Evolutionary conservation across 1,284 basidiomycete species (phyloP).

Genomic region (Trametes pubescens): DNA sequence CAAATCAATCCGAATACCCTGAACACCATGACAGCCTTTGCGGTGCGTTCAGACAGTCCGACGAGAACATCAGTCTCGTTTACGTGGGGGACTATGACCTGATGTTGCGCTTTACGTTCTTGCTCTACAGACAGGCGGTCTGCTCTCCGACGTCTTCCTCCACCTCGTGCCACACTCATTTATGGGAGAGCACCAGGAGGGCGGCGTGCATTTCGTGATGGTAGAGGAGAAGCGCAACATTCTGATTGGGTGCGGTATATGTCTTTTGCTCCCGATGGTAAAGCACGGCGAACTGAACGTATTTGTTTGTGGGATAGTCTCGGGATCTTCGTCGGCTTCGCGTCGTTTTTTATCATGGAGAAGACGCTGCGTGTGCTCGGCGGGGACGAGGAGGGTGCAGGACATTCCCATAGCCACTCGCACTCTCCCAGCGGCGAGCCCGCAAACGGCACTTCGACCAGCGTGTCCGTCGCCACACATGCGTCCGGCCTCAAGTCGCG

Average conservation of each 20-base stretch:
- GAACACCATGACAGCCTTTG: conserved; percentile 91
- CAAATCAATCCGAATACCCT: conserved; percentile 84
- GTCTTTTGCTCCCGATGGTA: not conserved
- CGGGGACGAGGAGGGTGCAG: conserved; percentile 55
- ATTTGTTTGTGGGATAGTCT: conserved; percentile 49
- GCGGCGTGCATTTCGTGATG: conserved; percentile 75
- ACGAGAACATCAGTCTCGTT: conserved; percentile 14
- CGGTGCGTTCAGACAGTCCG: conserved; percentile 54
- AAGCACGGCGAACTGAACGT: not conserved
- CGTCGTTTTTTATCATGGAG: conserved; percentile 90
- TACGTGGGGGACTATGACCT: conserved; percentile 13
- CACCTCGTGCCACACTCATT: conserved; percentile 91
- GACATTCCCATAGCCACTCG: conserved; percentile 61
- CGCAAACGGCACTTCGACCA: conserved; percentile 43
- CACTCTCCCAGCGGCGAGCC: conserved; percentile 55
- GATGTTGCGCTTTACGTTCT: conserved; percentile 25
- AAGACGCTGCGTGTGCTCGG: conserved; percentile 86
- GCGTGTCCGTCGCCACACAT: conserved; percentile 41
- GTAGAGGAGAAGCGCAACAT: conserved; percentile 92
- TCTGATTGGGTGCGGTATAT: conserved; percentile 71
- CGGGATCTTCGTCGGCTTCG: conserved; percentile 85
- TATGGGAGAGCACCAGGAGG: conserved; percentile 83
- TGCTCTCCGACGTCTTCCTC: conserved; percentile 90
- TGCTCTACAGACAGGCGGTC: conserved; percentile 75
- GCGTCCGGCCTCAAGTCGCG: conserved; percentile 45